A percentile compares a stretch with the other conserved stretches of the same genome.
These are phyloP conservation scores for Debaryomycetaceae sp. DNA, from an alignment of 1,139 yeast genomes.

Conservation along the genomic window DNA sequence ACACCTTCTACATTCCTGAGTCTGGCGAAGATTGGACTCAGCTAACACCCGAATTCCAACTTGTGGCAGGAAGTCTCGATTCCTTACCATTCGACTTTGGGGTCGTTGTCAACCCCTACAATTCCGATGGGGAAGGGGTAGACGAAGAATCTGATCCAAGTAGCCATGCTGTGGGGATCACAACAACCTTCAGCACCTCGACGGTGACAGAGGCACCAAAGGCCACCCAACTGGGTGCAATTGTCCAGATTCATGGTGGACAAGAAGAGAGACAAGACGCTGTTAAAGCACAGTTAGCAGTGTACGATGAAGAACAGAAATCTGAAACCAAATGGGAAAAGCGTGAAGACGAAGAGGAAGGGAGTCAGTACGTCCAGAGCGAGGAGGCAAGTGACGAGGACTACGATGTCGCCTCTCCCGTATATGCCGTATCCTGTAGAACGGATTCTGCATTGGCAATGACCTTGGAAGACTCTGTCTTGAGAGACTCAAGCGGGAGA, in stretches of 20 bases:
- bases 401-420: constrained; percentile 16
- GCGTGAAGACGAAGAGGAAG: constrained; percentile 29
- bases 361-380: constrained; percentile 7
- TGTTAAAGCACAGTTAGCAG: constrained; percentile 1
- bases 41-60: constrained; percentile 21
- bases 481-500: constrained; percentile 32
- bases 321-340: constrained; percentile 14
- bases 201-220: constrained; percentile 22
- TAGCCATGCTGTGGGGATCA: not conserved
- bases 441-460: constrained; percentile 29
- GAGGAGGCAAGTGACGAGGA: constrained; percentile 2
- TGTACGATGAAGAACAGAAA: constrained; percentile 11
- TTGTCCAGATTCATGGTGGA: constrained; percentile 29
- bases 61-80: constrained; percentile 16
- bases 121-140: constrained; percentile 15
- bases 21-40: constrained; percentile 34
- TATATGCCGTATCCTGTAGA: constrained; percentile 32
- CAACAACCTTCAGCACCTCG: constrained; percentile 14
- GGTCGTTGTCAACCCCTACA: constrained; percentile 28
- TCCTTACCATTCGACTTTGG: constrained; percentile 34
- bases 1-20: constrained; percentile 24
- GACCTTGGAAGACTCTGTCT: constrained; percentile 29
- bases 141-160: constrained; percentile 10
- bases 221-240: constrained; percentile 14
- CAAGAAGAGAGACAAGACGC: constrained; percentile 22